These are phyloP conservation scores for Trichoderma sp. DNA, from an alignment of 2,329 filamentous ascomycete species.

Conservation along the genomic window DNA sequence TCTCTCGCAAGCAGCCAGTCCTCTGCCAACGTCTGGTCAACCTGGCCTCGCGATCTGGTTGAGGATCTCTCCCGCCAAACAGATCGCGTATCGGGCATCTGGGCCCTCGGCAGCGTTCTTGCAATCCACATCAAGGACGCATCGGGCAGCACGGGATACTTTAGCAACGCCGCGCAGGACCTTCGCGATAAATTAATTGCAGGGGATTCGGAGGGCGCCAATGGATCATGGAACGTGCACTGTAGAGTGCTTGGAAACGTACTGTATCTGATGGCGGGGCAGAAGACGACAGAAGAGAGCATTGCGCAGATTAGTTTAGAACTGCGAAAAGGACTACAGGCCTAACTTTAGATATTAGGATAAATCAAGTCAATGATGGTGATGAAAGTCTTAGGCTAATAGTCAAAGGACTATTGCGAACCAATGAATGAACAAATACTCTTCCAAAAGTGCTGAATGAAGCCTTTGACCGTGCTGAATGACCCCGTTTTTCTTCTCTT, in stretches of 20 bases:
- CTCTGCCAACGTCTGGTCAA: slow-evolving; percentile 58
- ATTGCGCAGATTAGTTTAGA: slow-evolving; percentile 33
- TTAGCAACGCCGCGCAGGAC: slow-evolving; percentile 48
- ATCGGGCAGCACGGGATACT: slow-evolving; percentile 48
- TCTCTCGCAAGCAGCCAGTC: background rate
- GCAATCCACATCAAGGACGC: slow-evolving; percentile 58
- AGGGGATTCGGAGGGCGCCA: slow-evolving; percentile 29
- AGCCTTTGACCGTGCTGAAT: background rate
- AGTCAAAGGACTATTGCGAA: background rate
- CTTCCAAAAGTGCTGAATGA: background rate
- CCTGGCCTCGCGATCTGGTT: slow-evolving; percentile 67
- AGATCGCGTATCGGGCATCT: slow-evolving; percentile 61
- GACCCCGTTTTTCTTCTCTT: background rate
- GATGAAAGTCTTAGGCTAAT: background rate
- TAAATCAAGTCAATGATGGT: background rate
- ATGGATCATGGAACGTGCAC: slow-evolving; percentile 52
- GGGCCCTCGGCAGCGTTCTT: slow-evolving; percentile 74
- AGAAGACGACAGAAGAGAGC: slow-evolving; percentile 42
- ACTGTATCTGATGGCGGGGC: slow-evolving; percentile 59
- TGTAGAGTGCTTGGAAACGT: slow-evolving; percentile 59
- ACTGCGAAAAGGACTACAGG: slow-evolving; percentile 16
- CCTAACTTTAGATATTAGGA: background rate
- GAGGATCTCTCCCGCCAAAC: slow-evolving; percentile 56
- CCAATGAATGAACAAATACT: background rate
- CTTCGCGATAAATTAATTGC: slow-evolving; percentile 43